Evolutionary conservation across 2,329 filamentous ascomycete genomes (phyloP), one percentile per base, ranked within the genome.

Genomic region (Penicillium sp.): DNA sequence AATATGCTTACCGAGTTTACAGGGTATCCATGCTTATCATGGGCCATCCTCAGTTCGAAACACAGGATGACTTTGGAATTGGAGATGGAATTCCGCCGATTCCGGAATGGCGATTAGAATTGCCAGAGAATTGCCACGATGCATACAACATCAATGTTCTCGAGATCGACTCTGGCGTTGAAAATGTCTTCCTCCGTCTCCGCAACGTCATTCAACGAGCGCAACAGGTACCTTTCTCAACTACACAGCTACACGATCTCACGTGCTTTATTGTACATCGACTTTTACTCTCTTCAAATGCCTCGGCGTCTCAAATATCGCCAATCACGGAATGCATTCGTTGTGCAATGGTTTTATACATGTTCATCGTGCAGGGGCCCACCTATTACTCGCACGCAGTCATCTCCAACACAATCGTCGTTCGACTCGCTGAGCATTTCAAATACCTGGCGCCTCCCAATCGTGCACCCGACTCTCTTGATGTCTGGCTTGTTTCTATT

Each of bases 11-110:
- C 48, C 48, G 40, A 22, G 42, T 9, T 5, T 1, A 3, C 31
- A 84, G 83, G 83, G 80, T 84, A n/a, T 81, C 81, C 0, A 74
- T 85, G 75, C 70, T 85, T 4, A 75, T 85, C 5, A 81, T 72
- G 54, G 79, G 79, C 7, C 48, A 60, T 22, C 82, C 82, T 16
- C 82, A 84, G 54, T 85, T 84, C 53, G 54, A 72, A 3, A 77
- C 75, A 0, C 81, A 84, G 50, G 75, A 83, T 57, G 79, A 84
- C 29, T 43, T 62, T 6, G 79, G 79, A 1, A 60, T 67, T 34
- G 81, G 81, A 10, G 68, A 77, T 54, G 83, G 81, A 1, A 78
- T 84, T 32, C 66, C 73, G 4, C 74, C 80, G 0, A 80, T 77
- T 18, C 63, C 73, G 0, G 73, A 82, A 60, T 85, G 82, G 81